phyloP scores from a whole-genome alignment of 805 yeast genomes.

The Wickerhamiella allomyrinae region DNA sequence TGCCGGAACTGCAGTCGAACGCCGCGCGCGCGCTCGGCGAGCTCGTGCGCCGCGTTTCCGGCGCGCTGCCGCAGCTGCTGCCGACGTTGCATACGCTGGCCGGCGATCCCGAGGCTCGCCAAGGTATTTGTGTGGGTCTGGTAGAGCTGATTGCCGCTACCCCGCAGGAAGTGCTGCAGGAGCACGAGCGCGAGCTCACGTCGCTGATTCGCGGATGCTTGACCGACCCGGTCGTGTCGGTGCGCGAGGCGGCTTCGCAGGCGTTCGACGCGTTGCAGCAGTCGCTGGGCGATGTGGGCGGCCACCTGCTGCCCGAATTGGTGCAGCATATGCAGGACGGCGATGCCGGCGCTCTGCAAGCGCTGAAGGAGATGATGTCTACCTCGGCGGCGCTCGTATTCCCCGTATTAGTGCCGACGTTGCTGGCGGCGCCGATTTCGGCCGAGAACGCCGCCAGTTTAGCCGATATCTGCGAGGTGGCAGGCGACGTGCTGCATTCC shows the following conservation, averaged over 20 bases:
- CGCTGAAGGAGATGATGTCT: conserved; percentile 83
- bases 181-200: conserved; percentile 56
- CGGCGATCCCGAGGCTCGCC: conserved; percentile 69
- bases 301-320: conserved; percentile 75
- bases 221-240: conserved; percentile 55
- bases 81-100: conserved; percentile 67
- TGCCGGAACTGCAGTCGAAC: conserved; percentile 63
- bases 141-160: conserved; percentile 69
- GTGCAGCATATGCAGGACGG: conserved; percentile 48
- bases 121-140: conserved; percentile 92
- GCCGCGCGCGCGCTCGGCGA: conserved; percentile 94
- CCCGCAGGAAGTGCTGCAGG: conserved; percentile 38
- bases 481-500: conserved; percentile 66
- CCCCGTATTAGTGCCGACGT: conserved; percentile 82
- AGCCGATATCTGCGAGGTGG: conserved; percentile 34
- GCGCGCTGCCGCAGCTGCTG: conserved; percentile 66
- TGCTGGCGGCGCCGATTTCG: conserved; percentile 69
- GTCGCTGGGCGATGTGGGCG: conserved; percentile 71
- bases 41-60: conserved; percentile 78
- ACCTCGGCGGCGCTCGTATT: conserved; percentile 79
- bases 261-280: conserved; percentile 83
- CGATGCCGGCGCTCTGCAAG: conserved; percentile 53
- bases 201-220: conserved; percentile 64
- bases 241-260: conserved; percentile 80
- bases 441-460: conserved; percentile 56